Evolutionary conservation across 108 stramenopile genomes (phyloP), one percentile per base, ranked within the genome.

Genomic region (Skeletonema menzelii): DNA sequence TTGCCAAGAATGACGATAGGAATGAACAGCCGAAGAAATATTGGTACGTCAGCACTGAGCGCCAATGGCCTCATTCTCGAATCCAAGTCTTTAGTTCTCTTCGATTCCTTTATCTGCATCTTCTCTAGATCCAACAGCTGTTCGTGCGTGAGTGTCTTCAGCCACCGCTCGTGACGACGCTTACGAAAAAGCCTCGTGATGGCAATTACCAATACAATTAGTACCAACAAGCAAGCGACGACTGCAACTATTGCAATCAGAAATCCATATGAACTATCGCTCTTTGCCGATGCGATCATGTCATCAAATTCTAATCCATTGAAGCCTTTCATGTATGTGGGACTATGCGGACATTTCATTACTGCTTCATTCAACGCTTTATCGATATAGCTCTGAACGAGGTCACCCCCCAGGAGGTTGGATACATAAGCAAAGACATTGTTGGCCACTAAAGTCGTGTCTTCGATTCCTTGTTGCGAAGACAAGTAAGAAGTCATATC

Each of bases 1-100:
- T 91, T 94, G 3, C 73, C 89, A 3, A 94, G 7, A 44, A 94
- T 86, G 19, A 87, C 60, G 19, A 90, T 10, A 0, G 93, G 93
- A 10, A 94, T 80, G 27, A 69, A 44, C 7, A 73, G 65, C 19
- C 89, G 74, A 1, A 90, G 63, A 14, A 75, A 59, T 0, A 69
- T 8, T 8, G 90, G 90, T 27, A 91, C 72, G 0, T 76, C 81
- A 17, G 47, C 10, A 58, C 87, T 88, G 14, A 12, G 56, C 59
- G 82, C 81, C 77, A 94, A 65, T 0, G 90, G 75, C 10, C 31
- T 66, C 65, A 91, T 90, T 22, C 56, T 57, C 8, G 31, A 27
- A 53, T 88, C 76, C 19, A 91, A 35, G n/a, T 84, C 73, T 11
- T 60, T 72, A 44, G 85, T 79, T 8, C 66, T 27, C 14, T 37